These are phyloP conservation scores for Thielaviopsis populi DNA, from an alignment of 2,329 filamentous ascomycete species.

Conservation along the genomic window DNA sequence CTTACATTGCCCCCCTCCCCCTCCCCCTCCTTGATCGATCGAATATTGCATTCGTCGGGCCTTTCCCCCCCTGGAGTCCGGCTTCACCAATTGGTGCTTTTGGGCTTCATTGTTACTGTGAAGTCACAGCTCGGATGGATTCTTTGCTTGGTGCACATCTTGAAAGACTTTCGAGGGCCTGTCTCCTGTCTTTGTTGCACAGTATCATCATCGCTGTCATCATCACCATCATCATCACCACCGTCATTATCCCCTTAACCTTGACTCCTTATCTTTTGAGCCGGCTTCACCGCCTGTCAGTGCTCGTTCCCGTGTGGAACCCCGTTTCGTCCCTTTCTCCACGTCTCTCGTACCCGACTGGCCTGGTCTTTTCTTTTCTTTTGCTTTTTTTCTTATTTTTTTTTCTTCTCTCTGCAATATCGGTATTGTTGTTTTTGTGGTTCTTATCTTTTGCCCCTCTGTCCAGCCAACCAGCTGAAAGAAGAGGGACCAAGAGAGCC, in stretches of 20 bases:
- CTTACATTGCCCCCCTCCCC: not conserved
- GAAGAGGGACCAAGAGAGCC: not conserved
- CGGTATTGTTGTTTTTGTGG: not conserved
- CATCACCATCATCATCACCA: not conserved
- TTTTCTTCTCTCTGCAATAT: not conserved
- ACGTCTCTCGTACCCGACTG: constrained; percentile 1
- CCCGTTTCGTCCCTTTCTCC: not conserved
- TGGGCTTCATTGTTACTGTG: not conserved
- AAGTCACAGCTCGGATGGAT: not conserved
- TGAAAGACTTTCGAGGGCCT: not conserved
- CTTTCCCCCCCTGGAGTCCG: not conserved
- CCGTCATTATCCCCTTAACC: not conserved
- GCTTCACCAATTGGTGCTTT: not conserved
- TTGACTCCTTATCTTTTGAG: not conserved
- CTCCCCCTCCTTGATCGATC: not conserved
- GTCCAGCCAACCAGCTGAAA: constrained; percentile 4
- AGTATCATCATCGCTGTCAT: not conserved
- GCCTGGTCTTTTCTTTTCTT: not conserved
- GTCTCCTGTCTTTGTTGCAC: not conserved
- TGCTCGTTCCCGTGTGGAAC: constrained; percentile 3
- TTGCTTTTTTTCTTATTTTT: not conserved
- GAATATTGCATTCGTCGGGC: not conserved
- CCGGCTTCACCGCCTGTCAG: constrained; percentile 4
- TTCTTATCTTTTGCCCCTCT: not conserved
- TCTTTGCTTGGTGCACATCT: not conserved